Percentiles rank a stretch among this genome's conserved stretches.
Evolutionary conservation across 2,329 filamentous ascomycete genomes (phyloP).

Genomic region (Beauveria brongniartii): DNA sequence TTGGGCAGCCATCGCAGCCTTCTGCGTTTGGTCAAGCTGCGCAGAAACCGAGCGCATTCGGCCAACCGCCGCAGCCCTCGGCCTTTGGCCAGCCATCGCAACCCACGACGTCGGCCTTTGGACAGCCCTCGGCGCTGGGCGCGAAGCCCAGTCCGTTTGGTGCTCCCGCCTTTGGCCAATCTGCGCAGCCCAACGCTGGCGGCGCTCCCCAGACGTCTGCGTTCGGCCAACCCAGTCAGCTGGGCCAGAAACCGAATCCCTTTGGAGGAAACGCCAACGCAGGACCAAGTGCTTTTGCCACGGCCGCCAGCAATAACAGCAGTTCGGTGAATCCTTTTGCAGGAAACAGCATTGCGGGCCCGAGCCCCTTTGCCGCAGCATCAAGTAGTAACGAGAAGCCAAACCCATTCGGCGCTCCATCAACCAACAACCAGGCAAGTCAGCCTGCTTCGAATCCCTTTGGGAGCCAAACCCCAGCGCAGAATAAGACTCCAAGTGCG

Average conservation of each 20-base stretch:
- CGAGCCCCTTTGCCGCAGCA: background rate
- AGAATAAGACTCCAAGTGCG: background rate
- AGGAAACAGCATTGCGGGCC: slow-evolving; percentile 8
- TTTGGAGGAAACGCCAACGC: slow-evolving; percentile 20
- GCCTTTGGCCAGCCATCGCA: slow-evolving; percentile 24
- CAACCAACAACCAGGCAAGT: background rate
- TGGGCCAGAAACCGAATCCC: slow-evolving; percentile 24
- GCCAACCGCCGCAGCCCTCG: slow-evolving; percentile 24
- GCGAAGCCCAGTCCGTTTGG: slow-evolving; percentile 23
- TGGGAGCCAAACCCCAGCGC: slow-evolving; percentile 6
- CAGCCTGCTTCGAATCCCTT: slow-evolving; percentile 4
- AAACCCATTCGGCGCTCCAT: background rate
- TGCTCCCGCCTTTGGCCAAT: slow-evolving; percentile 31
- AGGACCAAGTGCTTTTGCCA: slow-evolving; percentile 26
- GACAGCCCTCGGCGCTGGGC: slow-evolving; percentile 22
- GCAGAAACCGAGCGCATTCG: slow-evolving; percentile 23
- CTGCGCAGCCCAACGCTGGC: slow-evolving; percentile 18
- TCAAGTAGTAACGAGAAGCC: background rate
- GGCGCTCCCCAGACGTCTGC: slow-evolving; percentile 14
- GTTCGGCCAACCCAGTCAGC: slow-evolving; percentile 33
- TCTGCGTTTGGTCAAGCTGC: slow-evolving; percentile 28
- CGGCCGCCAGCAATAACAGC: background rate
- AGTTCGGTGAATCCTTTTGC: slow-evolving; percentile 25
- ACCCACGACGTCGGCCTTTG: slow-evolving; percentile 31
- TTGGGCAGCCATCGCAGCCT: slow-evolving; percentile 20